Percentiles rank a stretch among this genome's conserved stretches.
Conservation (phyloP, 108 stramenopile genomes). For the Stephanodiscus triporus region DNA sequence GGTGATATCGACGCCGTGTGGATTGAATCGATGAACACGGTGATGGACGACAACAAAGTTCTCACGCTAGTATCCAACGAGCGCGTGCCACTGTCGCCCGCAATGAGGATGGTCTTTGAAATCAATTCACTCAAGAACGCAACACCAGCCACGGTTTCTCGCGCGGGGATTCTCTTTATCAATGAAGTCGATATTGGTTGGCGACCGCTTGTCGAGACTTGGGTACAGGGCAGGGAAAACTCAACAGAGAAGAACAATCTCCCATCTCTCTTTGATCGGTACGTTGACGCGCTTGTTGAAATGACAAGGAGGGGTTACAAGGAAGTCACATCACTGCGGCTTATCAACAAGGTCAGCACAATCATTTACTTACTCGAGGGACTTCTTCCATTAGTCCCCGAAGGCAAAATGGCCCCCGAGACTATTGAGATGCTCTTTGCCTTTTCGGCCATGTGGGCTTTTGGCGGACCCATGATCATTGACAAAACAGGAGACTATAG, state of each 20-base stretch:
- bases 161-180: constrained; percentile 91
- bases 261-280: constrained; percentile 85
- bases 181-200: constrained; percentile 91
- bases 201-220: constrained; percentile 88
- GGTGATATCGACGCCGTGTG: constrained; percentile 94
- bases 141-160: constrained; percentile 91
- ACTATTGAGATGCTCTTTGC: constrained; percentile 73
- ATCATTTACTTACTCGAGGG: constrained; percentile 81
- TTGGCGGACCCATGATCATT: constrained; percentile 88
- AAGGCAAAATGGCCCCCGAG: constrained; percentile 64
- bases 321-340: constrained; percentile 74
- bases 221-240: constrained; percentile 67
- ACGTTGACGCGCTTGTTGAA: constrained; percentile 77
- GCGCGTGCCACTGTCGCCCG: constrained; percentile 83
- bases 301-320: constrained; percentile 80
- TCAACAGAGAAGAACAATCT: constrained; percentile 64
- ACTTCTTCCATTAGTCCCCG: constrained; percentile 61
- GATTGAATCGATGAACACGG: constrained; percentile 96
- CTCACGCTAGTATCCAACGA: constrained; percentile 92
- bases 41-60: constrained; percentile 95
- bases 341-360: constrained; percentile 84
- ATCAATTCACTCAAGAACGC: constrained; percentile 91
- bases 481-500: constrained; percentile 86
- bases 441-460: constrained; percentile 90
- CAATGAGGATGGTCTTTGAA: constrained; percentile 95